Evolutionary conservation across 2,329 filamentous ascomycete species (phyloP).

Genomic region (Penicillium rolfsii): DNA sequence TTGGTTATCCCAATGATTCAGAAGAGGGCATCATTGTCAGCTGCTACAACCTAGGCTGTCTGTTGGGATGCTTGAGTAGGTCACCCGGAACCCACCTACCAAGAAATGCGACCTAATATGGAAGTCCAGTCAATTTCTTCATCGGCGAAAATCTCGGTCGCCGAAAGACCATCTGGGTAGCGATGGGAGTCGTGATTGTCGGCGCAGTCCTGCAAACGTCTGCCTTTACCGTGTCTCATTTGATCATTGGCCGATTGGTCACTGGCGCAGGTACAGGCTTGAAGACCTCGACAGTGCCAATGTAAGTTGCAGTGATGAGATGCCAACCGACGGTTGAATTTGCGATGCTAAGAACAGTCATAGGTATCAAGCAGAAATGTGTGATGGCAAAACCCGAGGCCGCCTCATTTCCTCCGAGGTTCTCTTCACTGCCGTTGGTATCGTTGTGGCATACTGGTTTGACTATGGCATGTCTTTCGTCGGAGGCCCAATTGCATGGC

Average conservation of each 20-base stretch:
- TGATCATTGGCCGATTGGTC: conserved; percentile 11
- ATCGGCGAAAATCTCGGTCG: not conserved
- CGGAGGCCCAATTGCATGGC: conserved; percentile 13
- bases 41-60: conserved; percentile 15
- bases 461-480: not conserved
- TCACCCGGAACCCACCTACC: not conserved
- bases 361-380: not conserved
- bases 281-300: not conserved
- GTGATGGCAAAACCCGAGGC: not conserved
- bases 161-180: not conserved
- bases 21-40: conserved; percentile 12
- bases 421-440: not conserved
- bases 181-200: not conserved
- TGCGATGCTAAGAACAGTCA: not conserved
- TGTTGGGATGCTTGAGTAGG: conserved; percentile 11
- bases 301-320: not conserved
- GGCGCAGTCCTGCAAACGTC: conserved; percentile 9
- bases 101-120: not conserved
- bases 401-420: not conserved
- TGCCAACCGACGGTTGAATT: not conserved
- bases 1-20: conserved; percentile 6
- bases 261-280: conserved; percentile 6
- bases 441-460: not conserved
- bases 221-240: conserved; percentile 9
- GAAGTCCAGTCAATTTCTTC: not conserved